Evolutionary conservation across 306 rosid genomes (phyloP), one percentile per base, ranked within the genome.

Genomic region (Mimosa bimucronata): DNA sequence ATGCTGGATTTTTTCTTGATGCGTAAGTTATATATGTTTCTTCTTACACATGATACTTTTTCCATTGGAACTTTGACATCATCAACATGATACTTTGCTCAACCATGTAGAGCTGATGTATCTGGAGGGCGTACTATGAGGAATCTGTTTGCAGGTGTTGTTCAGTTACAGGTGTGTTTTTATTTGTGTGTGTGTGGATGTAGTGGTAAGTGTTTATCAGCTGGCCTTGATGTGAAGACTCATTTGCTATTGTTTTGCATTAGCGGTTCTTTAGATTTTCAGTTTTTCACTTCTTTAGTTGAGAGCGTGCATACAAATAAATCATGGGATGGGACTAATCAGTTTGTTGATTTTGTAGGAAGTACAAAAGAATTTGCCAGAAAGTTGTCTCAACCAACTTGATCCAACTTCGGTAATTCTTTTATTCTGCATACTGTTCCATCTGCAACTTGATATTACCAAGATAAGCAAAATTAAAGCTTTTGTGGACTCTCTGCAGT

Each of bases 1-100:
- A 94, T 85, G 98, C 90, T 5, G 98, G 98, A 38, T 82, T 94
- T 67, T 90, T 94, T 77, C 90, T 94, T 11, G 98, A 92, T 78
- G 94, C 91, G 97, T 92, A 89, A 87, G 90, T 77, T 44, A 60
- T 25, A 71, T 46, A 34, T 44, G 85, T 30, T 83, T 55, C 73
- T 71, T 77, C 37, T 9, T 78, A 25, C 53, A 53, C 25, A 64
- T 30, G 69, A 55, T 71, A 74, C 52, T 45, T 61, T 71, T 66
- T 34, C 3, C 48, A 46, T 50, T 61, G 64, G 79, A 62, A 75
- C 83, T 41, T 77, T 26, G 26, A n/a, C 75, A 80, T 40, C 66
- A 73, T 25, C 52, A 28, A 61, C 79, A 3, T n/a, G n/a, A n/a
- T n/a, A 58, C 40, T 79, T 46, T 65, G 31, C 79, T 79, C 71